A percentile compares a stretch with the other conserved stretches of the same genome.
Conservation (phyloP, 768 basidiomycete genomes). For the Lactifluus volemus region DNA sequence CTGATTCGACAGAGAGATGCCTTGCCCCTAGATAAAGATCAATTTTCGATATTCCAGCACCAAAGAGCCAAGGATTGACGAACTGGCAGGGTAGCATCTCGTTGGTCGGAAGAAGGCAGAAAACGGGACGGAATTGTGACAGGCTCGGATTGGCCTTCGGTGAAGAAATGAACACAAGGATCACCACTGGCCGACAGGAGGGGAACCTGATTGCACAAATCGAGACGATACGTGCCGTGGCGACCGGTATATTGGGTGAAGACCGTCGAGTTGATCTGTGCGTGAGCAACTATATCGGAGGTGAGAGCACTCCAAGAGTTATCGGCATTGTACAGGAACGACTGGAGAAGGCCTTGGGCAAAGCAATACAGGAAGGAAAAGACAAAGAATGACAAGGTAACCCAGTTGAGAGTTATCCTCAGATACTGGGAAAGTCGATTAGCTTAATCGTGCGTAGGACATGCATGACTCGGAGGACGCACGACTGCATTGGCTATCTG, state of each 20-base stretch:
- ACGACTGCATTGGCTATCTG: neutral
- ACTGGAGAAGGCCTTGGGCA: constrained; percentile 43
- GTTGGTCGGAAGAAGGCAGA: neutral
- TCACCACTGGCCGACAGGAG: constrained; percentile 17
- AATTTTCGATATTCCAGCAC: neutral
- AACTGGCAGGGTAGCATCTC: neutral
- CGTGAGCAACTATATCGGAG: constrained; percentile 30
- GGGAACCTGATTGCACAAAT: constrained; percentile 41
- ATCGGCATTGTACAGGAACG: constrained; percentile 40
- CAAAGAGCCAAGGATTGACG: neutral
- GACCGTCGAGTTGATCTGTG: constrained; percentile 29
- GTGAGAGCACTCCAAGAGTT: constrained; percentile 32
- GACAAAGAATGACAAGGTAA: constrained; percentile 38
- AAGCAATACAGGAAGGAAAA: constrained; percentile 44
- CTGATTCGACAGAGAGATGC: neutral
- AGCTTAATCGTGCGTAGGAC: too few relatives aligned
- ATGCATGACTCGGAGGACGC: neutral
- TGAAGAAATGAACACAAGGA: constrained; percentile 18
- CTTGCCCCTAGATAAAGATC: neutral
- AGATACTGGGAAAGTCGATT: constrained; percentile 20
- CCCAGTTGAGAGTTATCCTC: constrained; percentile 26
- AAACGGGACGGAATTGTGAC: constrained; percentile 16
- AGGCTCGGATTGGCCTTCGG: constrained; percentile 26
- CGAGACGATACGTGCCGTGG: constrained; percentile 25
- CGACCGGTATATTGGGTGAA: constrained; percentile 26